A percentile compares a stretch with the other conserved stretches of the same genome.
Conservation (phyloP, 2,329 filamentous ascomycete species). For the Aspergillus fijiensis region DNA sequence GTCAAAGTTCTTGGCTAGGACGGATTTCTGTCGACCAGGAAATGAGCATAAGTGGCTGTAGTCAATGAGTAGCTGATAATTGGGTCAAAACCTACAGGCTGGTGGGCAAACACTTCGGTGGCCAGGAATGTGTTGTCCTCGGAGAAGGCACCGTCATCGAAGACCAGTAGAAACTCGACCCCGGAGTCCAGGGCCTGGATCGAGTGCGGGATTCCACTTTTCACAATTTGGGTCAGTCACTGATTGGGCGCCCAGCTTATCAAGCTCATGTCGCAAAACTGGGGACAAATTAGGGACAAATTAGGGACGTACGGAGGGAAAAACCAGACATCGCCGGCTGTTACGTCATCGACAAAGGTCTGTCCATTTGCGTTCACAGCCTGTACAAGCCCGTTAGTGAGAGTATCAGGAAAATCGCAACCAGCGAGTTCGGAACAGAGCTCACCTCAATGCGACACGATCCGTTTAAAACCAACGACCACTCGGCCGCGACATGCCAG, state of each 20-base stretch:
- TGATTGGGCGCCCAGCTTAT: not conserved
- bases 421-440: not conserved
- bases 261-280: too few species aligned
- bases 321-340: conserved; percentile 77
- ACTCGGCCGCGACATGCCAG: conserved; percentile 47
- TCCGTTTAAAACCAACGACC: conserved; percentile 42
- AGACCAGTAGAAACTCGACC: conserved; percentile 63
- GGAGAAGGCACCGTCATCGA: conserved; percentile 60
- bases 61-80: too few species aligned
- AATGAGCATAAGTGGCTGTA: too few species aligned
- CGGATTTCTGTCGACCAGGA: conserved; percentile 36
- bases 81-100: conserved; percentile 24
- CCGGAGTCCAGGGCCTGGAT: conserved; percentile 71
- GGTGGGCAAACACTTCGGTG: conserved; percentile 59
- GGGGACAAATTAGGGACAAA: not conserved
- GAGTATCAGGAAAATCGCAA: too few species aligned
- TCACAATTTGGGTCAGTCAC: not conserved
- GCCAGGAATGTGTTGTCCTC: conserved; percentile 74
- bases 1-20: conserved; percentile 57
- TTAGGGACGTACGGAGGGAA: conserved; percentile 58
- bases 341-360: conserved; percentile 73
- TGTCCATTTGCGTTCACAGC: conserved; percentile 59
- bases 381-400: conserved; percentile 15
- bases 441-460: conserved; percentile 38
- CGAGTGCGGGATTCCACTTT: conserved; percentile 68